Evolutionary conservation across 2,329 filamentous ascomycete genomes (phyloP), one percentile per base, ranked within the genome.

Genomic region (Paraphaeosphaeria minitans): DNA sequence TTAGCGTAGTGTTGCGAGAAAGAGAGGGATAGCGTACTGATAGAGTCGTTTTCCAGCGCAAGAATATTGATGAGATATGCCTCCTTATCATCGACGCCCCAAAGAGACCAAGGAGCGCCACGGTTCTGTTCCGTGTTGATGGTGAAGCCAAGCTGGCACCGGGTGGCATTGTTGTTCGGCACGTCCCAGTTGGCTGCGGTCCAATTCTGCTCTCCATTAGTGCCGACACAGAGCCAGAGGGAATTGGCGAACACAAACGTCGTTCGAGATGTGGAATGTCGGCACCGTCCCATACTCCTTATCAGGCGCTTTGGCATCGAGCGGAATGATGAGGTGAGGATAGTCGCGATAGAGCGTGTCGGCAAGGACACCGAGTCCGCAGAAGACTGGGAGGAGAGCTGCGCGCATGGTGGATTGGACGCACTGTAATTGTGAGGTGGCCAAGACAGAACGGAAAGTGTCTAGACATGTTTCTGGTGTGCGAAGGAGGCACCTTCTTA

Each of bases 111-210:
- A 0, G 72, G 71, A 0, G 70, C 65, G 39, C 60, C 60, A 13
- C 63, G 67, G 13, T 19, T 14, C 10, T 60, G 37, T 42, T 66
- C 57, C 1, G 56, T 64, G 59, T 67, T 69, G 58, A 75, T 56
- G 49, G 56, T 54, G 58, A 75, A 74, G 16, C 62, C 58, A 10
- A 76, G 56, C 19, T 61, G 59, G 60, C 73, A 76, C 46, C 39
- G 61, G 24, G 49, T 46, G 21, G 68, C 71, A 19, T 47, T 52
- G 49, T 68, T 71, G 56, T 55, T 41, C 46, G 70, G 71, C 4
- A 75, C 60, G 51, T 76, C 73, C 60, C 74, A 76, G 42, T 64
- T 67, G 53, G 74, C 62, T 33, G 70, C 71, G n/a, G 71, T 71
- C 53, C 57, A 66, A 50, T 63, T 56, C 68, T 72, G 41, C 9